Base-by-base conservation (phyloP, 116 monocot genomes). In the Posidonia oceanica region DNA sequence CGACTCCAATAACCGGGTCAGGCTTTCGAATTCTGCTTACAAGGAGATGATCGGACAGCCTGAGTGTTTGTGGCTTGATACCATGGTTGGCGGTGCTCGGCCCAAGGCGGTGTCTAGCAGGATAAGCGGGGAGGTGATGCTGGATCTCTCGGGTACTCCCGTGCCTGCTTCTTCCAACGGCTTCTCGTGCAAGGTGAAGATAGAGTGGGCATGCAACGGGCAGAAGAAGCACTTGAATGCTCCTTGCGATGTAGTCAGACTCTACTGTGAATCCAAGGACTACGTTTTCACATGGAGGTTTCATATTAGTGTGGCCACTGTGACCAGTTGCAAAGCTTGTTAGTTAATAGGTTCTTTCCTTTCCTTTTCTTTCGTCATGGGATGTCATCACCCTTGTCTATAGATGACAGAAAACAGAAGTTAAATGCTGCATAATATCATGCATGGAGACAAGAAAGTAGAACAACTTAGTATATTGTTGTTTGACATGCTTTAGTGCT, bases 31-130 rank as follows among this genome's bases (percentile, higher is more conserved):
- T 56, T 89, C 85, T 0, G 89, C 93, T 6, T 98, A 98, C 75
- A 92, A 84, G 74, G 87, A 83, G 79, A 82, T 98, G 85, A 82
- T 98, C 16, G 93, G 93, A 0, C 97, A 98, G 77, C 97, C 90
- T 3, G 85, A 92, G 75, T 93, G 97, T 72, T 71, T 71, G 37
- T 98, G 97, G 97, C 85, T 98, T 16, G 89, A 85, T 36, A 75
- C 80, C 39, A 77, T 89, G 72, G 74, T 61, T 36, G 17, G 59
- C 23, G 7, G 63, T 23, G 59, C 54, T 3, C 60, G 63, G 42
- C 5, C 71, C 37, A 75, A 53, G 72, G 56, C 64, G 61, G 29
- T 23, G 17, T 67, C 83, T 22, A 87, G 70, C 72, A 85, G 93
- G 79, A 92, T 98, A 67, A 79, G 81, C 55, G 93, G 97, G 3